Evolutionary conservation across 257 asterid genomes (phyloP), one percentile per base, ranked within the genome.

Genomic region (Nicotiana paniculata): DNA sequence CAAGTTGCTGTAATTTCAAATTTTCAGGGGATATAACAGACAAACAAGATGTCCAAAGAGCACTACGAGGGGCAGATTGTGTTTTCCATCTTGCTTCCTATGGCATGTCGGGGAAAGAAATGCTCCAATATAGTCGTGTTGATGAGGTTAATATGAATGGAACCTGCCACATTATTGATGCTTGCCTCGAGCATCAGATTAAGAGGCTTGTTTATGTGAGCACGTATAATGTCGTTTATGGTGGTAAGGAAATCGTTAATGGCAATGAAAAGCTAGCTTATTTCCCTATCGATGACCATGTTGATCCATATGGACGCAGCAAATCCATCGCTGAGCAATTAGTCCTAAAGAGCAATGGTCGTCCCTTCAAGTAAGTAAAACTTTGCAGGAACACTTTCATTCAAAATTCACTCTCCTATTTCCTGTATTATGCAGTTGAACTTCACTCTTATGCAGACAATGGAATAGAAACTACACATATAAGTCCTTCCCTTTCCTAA

Each of bases 41-140:
- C 84, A 93, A 88, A 80, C 86, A 88, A 82, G 94, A 93, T 77
- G 98, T 96, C 3, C 90, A 88, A 0, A 92, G 86, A 88, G 98
- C 95, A 43, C 86, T 94, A 24, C 82, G 82, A 39, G 97, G 98
- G 46, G 93, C 90, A 15, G 97, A 92, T 55, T 96, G 98, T 79
- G 97, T 93, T 72, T 96, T 94, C 91, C 99, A 96, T 88, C 97
- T 96, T 26, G 99, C 98, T 84, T 96, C 98, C 0, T 94, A 84
- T 86, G 99, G 98, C 84, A 94, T 93, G 97, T 96, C 99, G 1
- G 99, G 99, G 61, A 96, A 96, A 87, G 98, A 94, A 78, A 94
- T 96, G 99, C 94, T 94, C 62, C 98, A 89, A 67, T 92, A 67
- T 83, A 88, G 99, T n/a, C 95, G 93, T 32, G 90, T 94, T 2